phyloP scores from a whole-genome alignment of 768 basidiomycete genomes.

The Tulasnella sp. region DNA sequence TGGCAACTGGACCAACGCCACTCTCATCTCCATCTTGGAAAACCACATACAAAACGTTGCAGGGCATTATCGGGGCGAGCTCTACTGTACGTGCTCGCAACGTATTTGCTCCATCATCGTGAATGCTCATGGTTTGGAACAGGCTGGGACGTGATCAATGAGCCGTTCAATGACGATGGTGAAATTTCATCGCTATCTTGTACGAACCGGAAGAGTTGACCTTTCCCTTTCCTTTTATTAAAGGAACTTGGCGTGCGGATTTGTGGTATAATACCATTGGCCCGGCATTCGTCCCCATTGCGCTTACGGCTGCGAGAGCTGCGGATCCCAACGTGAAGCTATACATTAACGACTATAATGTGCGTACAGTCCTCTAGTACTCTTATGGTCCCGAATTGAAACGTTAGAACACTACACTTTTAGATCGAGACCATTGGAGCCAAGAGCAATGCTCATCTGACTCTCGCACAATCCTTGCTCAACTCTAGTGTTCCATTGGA shows the following conservation, averaged over 20 bases:
- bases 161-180: constrained; percentile 49
- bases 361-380: background rate
- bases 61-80: constrained; percentile 30
- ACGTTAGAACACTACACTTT: constrained; percentile 19
- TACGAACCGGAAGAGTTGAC: background rate
- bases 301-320: constrained; percentile 36
- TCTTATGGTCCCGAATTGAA: constrained; percentile 19
- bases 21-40: constrained; percentile 30
- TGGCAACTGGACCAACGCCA: constrained; percentile 13
- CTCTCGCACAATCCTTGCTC: constrained; percentile 40
- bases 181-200: background rate
- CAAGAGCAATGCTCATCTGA: constrained; percentile 46
- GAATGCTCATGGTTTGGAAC: too few relatives aligned
- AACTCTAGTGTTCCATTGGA: constrained; percentile 42
- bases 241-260: constrained; percentile 37
- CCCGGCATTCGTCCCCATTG: constrained; percentile 38
- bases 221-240: background rate
- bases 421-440: constrained; percentile 25
- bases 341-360: constrained; percentile 31
- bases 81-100: background rate
- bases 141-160: constrained; percentile 42
- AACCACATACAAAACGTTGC: constrained; percentile 41
- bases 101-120: too few relatives aligned
- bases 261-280: constrained; percentile 45
- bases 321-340: constrained; percentile 48